phyloP scores from a whole-genome alignment of 2,329 filamentous ascomycete species.

The Macrophomina pseudophaseolina region DNA sequence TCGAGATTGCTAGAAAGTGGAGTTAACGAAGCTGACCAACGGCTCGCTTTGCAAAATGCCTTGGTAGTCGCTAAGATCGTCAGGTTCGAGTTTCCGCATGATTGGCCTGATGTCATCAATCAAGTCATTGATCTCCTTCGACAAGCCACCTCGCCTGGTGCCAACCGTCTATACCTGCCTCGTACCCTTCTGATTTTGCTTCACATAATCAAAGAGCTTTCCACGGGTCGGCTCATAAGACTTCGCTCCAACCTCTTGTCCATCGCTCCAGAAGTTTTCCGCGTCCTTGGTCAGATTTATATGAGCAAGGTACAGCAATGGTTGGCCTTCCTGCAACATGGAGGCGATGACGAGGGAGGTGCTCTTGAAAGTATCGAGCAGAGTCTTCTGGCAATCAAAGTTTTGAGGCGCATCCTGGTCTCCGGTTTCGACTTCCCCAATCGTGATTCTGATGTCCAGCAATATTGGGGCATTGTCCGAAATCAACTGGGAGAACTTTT shows the following conservation, averaged over 20 bases:
- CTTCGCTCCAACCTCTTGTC: slow-evolving; percentile 79
- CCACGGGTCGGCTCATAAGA: slow-evolving; percentile 75
- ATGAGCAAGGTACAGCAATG: slow-evolving; percentile 73
- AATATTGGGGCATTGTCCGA: slow-evolving; percentile 81
- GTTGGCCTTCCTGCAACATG: slow-evolving; percentile 65
- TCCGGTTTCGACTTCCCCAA: slow-evolving; percentile 85
- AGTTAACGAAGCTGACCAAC: slow-evolving; percentile 74
- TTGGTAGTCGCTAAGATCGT: slow-evolving; percentile 86
- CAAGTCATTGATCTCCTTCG: slow-evolving; percentile 63
- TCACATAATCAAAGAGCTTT: slow-evolving; percentile 88
- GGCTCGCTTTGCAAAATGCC: slow-evolving; percentile 85
- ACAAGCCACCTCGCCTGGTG: slow-evolving; percentile 55
- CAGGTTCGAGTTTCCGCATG: slow-evolving; percentile 83
- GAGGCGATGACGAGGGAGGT: slow-evolving; percentile 63
- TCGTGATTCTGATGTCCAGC: slow-evolving; percentile 73
- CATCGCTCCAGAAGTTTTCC: slow-evolving; percentile 82
- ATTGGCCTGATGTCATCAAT: slow-evolving; percentile 66
- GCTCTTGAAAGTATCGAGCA: slow-evolving; percentile 72
- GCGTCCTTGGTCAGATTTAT: slow-evolving; percentile 79
- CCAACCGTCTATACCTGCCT: slow-evolving; percentile 69
- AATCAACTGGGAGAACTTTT: slow-evolving; percentile 80
- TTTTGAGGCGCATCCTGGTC: slow-evolving; percentile 77
- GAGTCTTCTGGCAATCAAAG: slow-evolving; percentile 79
- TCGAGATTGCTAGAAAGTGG: slow-evolving; percentile 76
- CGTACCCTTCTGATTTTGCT: slow-evolving; percentile 78